Evolutionary conservation across 1,284 basidiomycete species (phyloP), one percentile per base, ranked within the genome.

Genomic region (Cryptococcus floricola): DNA sequence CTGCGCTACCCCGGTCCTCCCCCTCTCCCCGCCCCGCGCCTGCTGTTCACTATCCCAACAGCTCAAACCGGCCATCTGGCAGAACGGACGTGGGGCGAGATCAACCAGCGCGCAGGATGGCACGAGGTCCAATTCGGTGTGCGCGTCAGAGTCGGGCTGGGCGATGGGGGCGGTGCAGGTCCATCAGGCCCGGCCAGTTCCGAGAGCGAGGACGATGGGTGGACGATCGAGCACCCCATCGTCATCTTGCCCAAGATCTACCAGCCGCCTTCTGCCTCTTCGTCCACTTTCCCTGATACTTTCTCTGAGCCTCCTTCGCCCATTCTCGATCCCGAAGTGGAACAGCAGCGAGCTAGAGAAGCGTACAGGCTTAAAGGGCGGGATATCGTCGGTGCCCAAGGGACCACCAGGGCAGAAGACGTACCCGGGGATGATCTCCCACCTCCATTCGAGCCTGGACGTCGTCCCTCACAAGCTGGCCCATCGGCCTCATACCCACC

Each of bases 351-450:
- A 38, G 61, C 62, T 1, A 60, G 67, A 45, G 70, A 71, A 46
- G 75, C 74, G 37, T 77, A 77, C 60, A 49, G 76, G 12, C 62
- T 64, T n/a, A 77, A 77, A 60, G 76, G 76, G 1, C 57, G 54
- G 10, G 76, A 77, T 58, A 59, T 72, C 1, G 76, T 77, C 10
- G 76, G 76, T 19, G 52, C 58, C 2, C n/a, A 18, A 1, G 76
- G 76, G 0, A 77, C 76, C 5, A 42, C 41, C 41, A 54, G 69
- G 27, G 14, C 49, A 2, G 50, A 49, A 28, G 23, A 46, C 9
- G 46, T 19, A 41, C 14, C 25, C 38, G 52, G 31, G 27, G 23
- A 60, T 7, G 66, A 69, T 28, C 48, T 63, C 18, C 73, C 74
- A 4, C 75, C 75, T 18, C 68, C 70, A 2, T 76, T 74, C 53